phyloP scores from a whole-genome alignment of 2,329 filamentous ascomycete species.

The Arthrinium puccinioides region DNA sequence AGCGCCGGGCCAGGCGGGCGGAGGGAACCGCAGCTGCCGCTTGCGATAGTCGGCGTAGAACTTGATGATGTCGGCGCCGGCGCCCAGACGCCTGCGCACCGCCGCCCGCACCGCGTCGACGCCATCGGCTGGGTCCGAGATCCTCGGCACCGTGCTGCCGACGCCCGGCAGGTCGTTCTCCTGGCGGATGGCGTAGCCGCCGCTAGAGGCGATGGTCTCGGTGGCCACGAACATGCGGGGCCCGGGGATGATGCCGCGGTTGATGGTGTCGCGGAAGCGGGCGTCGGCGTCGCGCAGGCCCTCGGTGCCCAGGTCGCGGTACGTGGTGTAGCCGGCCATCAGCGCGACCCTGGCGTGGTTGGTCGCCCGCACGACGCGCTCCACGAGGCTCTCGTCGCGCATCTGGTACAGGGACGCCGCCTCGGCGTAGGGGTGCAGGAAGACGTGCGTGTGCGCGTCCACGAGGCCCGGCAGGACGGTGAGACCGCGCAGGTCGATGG shows the following conservation, averaged over 20 bases:
- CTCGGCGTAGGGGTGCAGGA: constrained; percentile 41
- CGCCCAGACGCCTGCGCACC: constrained; percentile 37
- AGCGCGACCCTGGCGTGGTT: constrained; percentile 46
- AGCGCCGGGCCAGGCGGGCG: constrained; percentile 16
- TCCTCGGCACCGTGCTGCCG: constrained; percentile 24
- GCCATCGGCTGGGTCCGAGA: constrained; percentile 40
- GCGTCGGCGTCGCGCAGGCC: constrained; percentile 41
- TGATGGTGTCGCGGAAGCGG: constrained; percentile 44
- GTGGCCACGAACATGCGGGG: constrained; percentile 50
- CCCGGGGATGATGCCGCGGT: constrained; percentile 44
- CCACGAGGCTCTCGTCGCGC: constrained; percentile 50
- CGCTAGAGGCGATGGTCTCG: constrained; percentile 39
- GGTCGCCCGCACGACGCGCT: constrained; percentile 45
- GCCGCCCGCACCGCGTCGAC: constrained; percentile 35
- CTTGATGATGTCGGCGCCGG: constrained; percentile 43
- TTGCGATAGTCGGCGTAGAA: constrained; percentile 44
- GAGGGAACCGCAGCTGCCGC: constrained; percentile 33
- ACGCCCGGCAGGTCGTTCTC: constrained; percentile 30
- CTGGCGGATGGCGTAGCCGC: constrained; percentile 39
- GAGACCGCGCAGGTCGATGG: constrained; percentile 46
- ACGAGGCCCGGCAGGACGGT: constrained; percentile 45
- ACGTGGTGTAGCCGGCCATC: constrained; percentile 51
- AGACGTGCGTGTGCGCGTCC: constrained; percentile 50
- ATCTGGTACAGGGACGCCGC: constrained; percentile 33
- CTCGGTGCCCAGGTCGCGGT: constrained; percentile 49